Conservation (phyloP, 2,329 filamentous ascomycete species). For the Chrysoporthe deuterocubensis region DNA sequence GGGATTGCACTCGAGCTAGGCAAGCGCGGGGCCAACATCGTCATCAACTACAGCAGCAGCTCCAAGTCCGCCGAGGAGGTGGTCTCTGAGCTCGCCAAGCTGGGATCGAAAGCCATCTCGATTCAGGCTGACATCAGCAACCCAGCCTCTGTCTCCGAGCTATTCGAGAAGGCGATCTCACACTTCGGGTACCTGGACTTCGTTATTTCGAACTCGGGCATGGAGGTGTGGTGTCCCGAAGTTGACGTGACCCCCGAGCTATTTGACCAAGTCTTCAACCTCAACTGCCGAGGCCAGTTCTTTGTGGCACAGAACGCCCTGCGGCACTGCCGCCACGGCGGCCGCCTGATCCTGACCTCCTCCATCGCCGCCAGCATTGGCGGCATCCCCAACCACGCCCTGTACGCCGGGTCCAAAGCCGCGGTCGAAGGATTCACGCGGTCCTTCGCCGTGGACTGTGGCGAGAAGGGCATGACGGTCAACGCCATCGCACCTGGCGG, state of each 20-base stretch:
- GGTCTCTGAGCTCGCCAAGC: constrained; percentile 56
- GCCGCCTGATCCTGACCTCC: constrained; percentile 73
- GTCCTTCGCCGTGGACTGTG: constrained; percentile 73
- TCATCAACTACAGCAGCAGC: constrained; percentile 70
- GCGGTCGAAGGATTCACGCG: constrained; percentile 75
- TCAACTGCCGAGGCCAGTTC: constrained; percentile 75
- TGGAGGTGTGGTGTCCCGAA: constrained; percentile 72
- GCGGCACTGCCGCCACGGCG: constrained; percentile 70
- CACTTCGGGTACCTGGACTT: constrained; percentile 74
- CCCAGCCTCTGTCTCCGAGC: constrained; percentile 59
- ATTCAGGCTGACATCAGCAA: constrained; percentile 69
- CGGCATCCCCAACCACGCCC: constrained; percentile 69
- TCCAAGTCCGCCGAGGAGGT: constrained; percentile 59
- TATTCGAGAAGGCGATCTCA: constrained; percentile 68
- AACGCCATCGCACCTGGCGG: constrained; percentile 75
- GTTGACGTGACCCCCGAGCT: constrained; percentile 72
- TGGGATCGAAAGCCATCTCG: constrained; percentile 61
- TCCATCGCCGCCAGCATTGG: constrained; percentile 70
- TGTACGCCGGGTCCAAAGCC: constrained; percentile 75
- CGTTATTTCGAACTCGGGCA: constrained; percentile 73
- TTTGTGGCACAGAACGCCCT: constrained; percentile 78
- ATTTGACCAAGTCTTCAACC: constrained; percentile 72
- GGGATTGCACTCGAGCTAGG: constrained; percentile 71
- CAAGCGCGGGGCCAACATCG: constrained; percentile 64
- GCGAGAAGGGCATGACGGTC: constrained; percentile 68